These are phyloP conservation scores for Suillus americanus DNA, from an alignment of 768 basidiomycete species.

Conservation along the genomic window DNA sequence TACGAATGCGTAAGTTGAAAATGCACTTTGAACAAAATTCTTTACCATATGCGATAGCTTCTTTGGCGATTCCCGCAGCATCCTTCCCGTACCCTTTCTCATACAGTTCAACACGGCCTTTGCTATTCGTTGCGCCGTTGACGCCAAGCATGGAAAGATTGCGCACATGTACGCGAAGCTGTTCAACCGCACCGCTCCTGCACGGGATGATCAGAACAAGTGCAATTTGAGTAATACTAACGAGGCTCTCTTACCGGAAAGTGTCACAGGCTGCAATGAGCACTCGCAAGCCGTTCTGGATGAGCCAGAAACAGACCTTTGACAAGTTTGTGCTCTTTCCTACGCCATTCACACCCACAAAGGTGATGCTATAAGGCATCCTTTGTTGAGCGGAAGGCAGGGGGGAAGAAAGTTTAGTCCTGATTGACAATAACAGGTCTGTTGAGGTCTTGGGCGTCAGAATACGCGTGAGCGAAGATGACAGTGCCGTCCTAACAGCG, in stretches of 20 bases:
- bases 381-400: slow-evolving; percentile 74
- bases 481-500: slow-evolving; percentile 81
- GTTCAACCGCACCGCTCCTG: slow-evolving; percentile 96
- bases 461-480: slow-evolving; percentile 86
- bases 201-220: slow-evolving; percentile 7
- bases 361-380: slow-evolving; percentile 89
- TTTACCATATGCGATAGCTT: slow-evolving; percentile 88
- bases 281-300: slow-evolving; percentile 91
- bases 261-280: slow-evolving; percentile 99
- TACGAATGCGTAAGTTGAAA: slow-evolving; percentile 7
- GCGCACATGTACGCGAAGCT: slow-evolving; percentile 92
- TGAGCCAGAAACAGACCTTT: slow-evolving; percentile 99
- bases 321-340: slow-evolving; percentile 98
- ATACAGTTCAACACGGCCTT: slow-evolving; percentile 85
- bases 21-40: slow-evolving; percentile 9
- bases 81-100: slow-evolving; percentile 99
- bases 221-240: not conserved
- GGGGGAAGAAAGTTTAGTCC: slow-evolving; percentile 78
- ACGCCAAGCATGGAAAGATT: slow-evolving; percentile 86
- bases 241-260: slow-evolving; percentile 61
- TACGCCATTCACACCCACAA: slow-evolving; percentile 98
- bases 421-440: slow-evolving; percentile 91
- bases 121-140: slow-evolving; percentile 65
- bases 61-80: slow-evolving; percentile 96
- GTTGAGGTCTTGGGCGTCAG: slow-evolving; percentile 96